These are phyloP conservation scores for Cystobasidium tubakii DNA, from an alignment of 768 basidiomycete genomes.

Conservation along the genomic window DNA sequence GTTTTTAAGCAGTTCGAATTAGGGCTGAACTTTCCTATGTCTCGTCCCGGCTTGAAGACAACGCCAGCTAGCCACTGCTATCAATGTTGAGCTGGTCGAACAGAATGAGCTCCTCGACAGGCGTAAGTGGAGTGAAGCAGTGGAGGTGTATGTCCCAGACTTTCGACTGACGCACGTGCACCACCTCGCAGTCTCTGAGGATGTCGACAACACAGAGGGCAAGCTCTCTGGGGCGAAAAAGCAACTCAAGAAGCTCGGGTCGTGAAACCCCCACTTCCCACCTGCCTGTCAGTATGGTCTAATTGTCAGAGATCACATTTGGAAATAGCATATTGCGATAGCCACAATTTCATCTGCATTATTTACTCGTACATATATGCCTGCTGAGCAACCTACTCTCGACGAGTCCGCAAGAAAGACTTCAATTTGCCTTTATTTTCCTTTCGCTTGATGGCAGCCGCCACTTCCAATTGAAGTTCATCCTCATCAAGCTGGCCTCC, in stretches of 20 bases:
- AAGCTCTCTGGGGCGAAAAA: constrained; percentile 24
- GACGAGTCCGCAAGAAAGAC: neutral
- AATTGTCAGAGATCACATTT: too few species aligned
- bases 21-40: neutral
- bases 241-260: constrained; percentile 26
- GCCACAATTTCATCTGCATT: too few species aligned
- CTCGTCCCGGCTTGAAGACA: constrained; percentile 56
- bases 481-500: constrained; percentile 67
- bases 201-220: constrained; percentile 54
- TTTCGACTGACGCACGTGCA: constrained; percentile 51
- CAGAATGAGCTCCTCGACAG: constrained; percentile 16
- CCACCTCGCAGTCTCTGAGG: constrained; percentile 56
- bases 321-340: too few species aligned
- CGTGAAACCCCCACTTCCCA: too few species aligned
- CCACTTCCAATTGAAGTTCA: constrained; percentile 61
- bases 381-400: neutral
- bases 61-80: constrained; percentile 78
- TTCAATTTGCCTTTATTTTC: neutral
- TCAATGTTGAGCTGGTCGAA: constrained; percentile 55
- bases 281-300: too few species aligned
- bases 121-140: neutral
- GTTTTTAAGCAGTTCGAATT: too few species aligned
- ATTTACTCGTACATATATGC: neutral
- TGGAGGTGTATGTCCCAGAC: constrained; percentile 44
- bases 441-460: constrained; percentile 51